These are phyloP conservation scores for Yamadazyma ubonensis DNA, from an alignment of 805 yeast species.

Conservation along the genomic window DNA sequence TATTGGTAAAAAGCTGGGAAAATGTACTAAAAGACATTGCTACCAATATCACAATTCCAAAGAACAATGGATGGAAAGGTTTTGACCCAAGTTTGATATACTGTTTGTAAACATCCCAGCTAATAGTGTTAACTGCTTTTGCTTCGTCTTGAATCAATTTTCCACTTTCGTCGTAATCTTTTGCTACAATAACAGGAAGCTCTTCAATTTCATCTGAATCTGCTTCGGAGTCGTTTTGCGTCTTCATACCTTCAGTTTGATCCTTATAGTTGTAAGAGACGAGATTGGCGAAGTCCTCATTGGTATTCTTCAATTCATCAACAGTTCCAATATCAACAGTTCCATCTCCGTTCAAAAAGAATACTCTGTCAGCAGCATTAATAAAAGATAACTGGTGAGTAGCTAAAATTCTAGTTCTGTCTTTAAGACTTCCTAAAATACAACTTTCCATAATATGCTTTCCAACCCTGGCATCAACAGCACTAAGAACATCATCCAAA, in stretches of 20 bases:
- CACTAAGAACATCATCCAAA: constrained; percentile 35
- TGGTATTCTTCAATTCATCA: constrained; percentile 23
- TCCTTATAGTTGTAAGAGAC: constrained; percentile 22
- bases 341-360: constrained; percentile 33
- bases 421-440: constrained; percentile 23
- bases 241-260: constrained; percentile 4
- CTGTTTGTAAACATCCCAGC: constrained; percentile 46
- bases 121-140: constrained; percentile 57
- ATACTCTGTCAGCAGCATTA: constrained; percentile 28
- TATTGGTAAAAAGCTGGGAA: constrained; percentile 57
- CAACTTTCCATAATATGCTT: constrained; percentile 33
- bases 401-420: constrained; percentile 33
- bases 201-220: constrained; percentile 3
- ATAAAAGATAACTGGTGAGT: constrained; percentile 36
- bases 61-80: constrained; percentile 14
- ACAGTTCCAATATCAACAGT: constrained; percentile 27
- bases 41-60: constrained; percentile 21
- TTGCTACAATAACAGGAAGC: constrained; percentile 4
- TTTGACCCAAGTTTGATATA: constrained; percentile 60
- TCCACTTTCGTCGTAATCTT: constrained; percentile 22
- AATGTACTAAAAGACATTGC: constrained; percentile 43
- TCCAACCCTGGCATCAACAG: constrained; percentile 41
- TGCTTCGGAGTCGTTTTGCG: not conserved
- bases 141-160: constrained; percentile 48
- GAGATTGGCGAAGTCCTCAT: constrained; percentile 26